phyloP scores from a whole-genome alignment of 116 monocot species.

The Trichopus zeylanicus region DNA sequence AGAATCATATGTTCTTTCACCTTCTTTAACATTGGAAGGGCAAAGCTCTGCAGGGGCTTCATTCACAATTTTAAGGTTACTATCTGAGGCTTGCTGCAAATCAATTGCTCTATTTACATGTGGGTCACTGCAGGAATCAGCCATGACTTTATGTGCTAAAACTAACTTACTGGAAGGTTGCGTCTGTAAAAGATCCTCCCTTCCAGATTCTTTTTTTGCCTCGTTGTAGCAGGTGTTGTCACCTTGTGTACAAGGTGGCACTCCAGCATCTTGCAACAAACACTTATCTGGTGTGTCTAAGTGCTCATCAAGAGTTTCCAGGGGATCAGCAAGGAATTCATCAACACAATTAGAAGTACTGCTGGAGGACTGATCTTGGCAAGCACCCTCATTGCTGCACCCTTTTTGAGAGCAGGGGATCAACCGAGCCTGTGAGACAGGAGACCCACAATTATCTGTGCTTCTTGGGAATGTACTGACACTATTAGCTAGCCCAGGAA shows the following conservation, averaged over 20 bases:
- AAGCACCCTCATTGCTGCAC: not conserved
- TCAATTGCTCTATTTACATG: no score
- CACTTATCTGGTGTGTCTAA: no score
- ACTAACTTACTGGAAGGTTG: slow-evolving; percentile 19
- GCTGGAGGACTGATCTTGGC: slow-evolving; percentile 2
- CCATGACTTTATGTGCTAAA: no score
- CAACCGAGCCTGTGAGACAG: slow-evolving; percentile 8
- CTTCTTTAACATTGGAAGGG: not conserved
- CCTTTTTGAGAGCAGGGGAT: slow-evolving; percentile 10
- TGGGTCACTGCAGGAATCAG: slow-evolving; percentile 16
- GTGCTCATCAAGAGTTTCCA: slow-evolving; percentile 6
- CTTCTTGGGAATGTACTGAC: not conserved
- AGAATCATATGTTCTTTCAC: not conserved
- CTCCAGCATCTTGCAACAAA: no score
- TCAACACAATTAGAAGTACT: slow-evolving; percentile 12
- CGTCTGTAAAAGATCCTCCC: slow-evolving; percentile 7
- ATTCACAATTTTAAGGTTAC: not conserved
- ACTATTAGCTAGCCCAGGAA: slow-evolving; percentile 4
- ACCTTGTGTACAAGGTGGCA: not conserved
- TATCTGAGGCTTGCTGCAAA: no score
- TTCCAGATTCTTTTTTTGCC: not conserved
- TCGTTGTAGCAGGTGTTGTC: not conserved
- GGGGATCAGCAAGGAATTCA: slow-evolving; percentile 16
- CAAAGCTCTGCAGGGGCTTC: slow-evolving; percentile 3
- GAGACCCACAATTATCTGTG: not conserved